These are phyloP conservation scores for Aspergillus luchuensis DNA, from an alignment of 2,329 filamentous ascomycete species.

Conservation along the genomic window DNA sequence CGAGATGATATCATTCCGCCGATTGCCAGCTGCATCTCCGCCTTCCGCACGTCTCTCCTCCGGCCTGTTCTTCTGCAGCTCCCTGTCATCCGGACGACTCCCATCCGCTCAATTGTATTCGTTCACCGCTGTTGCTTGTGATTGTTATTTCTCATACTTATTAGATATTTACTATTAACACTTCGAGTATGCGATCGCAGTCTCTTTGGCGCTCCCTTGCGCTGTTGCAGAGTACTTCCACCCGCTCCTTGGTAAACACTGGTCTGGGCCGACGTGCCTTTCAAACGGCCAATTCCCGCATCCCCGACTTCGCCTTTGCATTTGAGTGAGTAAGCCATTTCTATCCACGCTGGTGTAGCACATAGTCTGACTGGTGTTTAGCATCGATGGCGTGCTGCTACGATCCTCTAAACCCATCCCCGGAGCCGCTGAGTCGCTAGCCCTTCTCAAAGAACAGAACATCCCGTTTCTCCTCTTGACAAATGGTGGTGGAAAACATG, in stretches of 20 bases:
- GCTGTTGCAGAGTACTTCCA: constrained; percentile 28
- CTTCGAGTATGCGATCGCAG: constrained; percentile 30
- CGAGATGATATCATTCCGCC: constrained; percentile 13
- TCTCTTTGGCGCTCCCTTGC: constrained; percentile 29
- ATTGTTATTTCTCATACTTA: neutral
- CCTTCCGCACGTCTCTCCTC: neutral
- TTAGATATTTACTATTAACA: neutral
- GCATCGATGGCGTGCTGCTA: constrained; percentile 93
- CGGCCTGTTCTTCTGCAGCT: neutral
- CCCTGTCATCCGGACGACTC: neutral
- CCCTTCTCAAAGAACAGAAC: constrained; percentile 69
- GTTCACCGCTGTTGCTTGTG: neutral
- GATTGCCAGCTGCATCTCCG: neutral
- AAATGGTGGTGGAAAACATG: constrained; percentile 88
- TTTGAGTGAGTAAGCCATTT: constrained; percentile 45
- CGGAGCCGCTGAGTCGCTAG: constrained; percentile 72
- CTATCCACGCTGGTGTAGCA: neutral
- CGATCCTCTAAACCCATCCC: constrained; percentile 78
- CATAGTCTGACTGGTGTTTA: constrained; percentile 36
- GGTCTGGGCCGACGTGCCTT: constrained; percentile 26
- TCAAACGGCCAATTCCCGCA: constrained; percentile 32
- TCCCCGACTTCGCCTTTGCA: constrained; percentile 49
- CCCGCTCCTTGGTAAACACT: constrained; percentile 21
- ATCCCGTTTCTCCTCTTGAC: constrained; percentile 95
- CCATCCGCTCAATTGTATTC: neutral